Base-by-base conservation (phyloP, 169 alveolate genomes). In the Plasmodium gaboni region DNA sequence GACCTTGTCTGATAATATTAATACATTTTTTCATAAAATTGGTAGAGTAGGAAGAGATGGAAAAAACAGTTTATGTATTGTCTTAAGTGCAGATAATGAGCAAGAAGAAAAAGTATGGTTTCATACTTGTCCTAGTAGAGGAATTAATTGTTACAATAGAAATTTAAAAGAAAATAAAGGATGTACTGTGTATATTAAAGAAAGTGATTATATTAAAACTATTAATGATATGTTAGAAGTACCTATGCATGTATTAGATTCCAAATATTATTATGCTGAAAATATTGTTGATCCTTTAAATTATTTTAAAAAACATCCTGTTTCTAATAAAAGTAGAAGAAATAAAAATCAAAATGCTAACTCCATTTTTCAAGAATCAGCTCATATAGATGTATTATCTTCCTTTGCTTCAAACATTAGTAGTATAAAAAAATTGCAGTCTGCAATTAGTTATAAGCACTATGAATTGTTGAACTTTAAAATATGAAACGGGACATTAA, bases 1-100 rank as follows among this genome's bases (percentile, higher is more conserved):
- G 88, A 83, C 87, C 48, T 61, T 90, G 28, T 90, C 94, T 53
- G 94, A 90, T 26, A 85, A 89, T 73, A 83, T 73, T 51, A 85
- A 74, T 89, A 65, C 89, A 19, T 90, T 90, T 73, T 73, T 90
- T 60, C 94, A 90, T 69, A 76, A 89, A 64, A 86, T 90, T 48
- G 94, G 94, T 46, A 67, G 94, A 65, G 94, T 90, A 57, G 94
- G 94, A 9, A 60, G 94, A 57, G 85, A 88, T 63, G 86, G 91
- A n/a, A 74, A 71, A 61, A 69, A 85, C 19, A 89, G 94, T 26
- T 89, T 90, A 59, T 88, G 92, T 19, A 85, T 90, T 57, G 92
- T 90, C 48, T 42, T 90, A 48, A 61, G 91, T 63, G 53, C 92
- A 64, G 73, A 80, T 22, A 72, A 55, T 74, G 61, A 51, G 22